These are phyloP conservation scores for Notholithocarpus densiflorus DNA, from an alignment of 306 rosid species.

Conservation along the genomic window DNA sequence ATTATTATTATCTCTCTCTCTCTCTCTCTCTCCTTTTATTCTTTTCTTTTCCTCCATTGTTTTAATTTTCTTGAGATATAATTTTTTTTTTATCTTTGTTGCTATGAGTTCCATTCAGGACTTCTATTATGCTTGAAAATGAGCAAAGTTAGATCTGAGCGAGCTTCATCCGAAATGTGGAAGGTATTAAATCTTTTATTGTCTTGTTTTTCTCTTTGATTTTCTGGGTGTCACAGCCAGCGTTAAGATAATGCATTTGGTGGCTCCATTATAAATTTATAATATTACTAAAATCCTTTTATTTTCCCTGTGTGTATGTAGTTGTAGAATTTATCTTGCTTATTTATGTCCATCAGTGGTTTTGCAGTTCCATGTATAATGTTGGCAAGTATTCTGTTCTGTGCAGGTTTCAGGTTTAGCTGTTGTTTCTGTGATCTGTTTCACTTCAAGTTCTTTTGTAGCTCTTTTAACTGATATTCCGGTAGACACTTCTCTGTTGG, in stretches of 20 bases:
- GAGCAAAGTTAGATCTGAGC: conserved; percentile 88
- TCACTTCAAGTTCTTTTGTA: conserved; percentile 72
- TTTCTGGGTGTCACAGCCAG: not conserved
- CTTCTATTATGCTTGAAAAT: conserved; percentile 70
- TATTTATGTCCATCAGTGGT: not conserved
- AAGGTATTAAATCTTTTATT: conserved; percentile 47
- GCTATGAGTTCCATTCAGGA: conserved; percentile 42
- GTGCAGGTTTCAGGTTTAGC: conserved; percentile 92
- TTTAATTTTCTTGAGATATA: not conserved
- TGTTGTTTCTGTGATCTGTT: conserved; percentile 69
- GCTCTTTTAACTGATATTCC: conserved; percentile 79
- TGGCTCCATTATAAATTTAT: not conserved
- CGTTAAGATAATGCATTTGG: not conserved
- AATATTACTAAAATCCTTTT: not conserved
- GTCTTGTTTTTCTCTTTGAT: not conserved
- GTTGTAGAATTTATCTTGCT: not conserved
- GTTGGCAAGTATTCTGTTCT: conserved; percentile 20
- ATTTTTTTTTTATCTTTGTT: not conserved
- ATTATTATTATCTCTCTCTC: not conserved
- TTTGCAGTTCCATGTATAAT: not conserved
- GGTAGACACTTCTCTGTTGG: conserved; percentile 44
- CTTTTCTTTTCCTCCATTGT: not conserved
- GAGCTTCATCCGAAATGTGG: conserved; percentile 80
- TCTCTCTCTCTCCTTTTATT: not conserved
- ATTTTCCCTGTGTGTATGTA: not conserved